A percentile compares a stretch with the other conserved stretches of the same genome.
These are phyloP conservation scores for Spizellomyces punctatus DNA, from an alignment of 192 early-diverging fungal genomes.

Conservation along the genomic window DNA sequence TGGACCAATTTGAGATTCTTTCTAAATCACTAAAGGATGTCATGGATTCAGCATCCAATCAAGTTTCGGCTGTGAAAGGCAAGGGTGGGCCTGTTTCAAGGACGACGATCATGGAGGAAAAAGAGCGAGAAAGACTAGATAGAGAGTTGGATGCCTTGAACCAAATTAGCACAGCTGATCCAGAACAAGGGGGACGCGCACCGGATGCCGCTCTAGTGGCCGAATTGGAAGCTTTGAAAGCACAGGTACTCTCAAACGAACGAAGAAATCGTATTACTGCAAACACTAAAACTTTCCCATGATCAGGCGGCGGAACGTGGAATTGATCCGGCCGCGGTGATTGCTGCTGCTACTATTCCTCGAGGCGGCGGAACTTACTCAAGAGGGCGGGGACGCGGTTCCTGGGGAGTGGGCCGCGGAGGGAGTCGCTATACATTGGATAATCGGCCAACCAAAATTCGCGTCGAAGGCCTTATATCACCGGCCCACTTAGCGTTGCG, in stretches of 20 bases:
- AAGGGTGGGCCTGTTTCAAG: not conserved
- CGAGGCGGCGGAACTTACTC: constrained; percentile 32
- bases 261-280: not conserved
- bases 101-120: constrained; percentile 36
- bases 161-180: not conserved
- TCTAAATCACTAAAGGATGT: constrained; percentile 23
- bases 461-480: constrained; percentile 57
- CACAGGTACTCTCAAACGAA: constrained; percentile 50
- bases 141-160: constrained; percentile 53
- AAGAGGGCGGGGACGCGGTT: constrained; percentile 41
- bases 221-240: constrained; percentile 63
- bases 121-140: constrained; percentile 54
- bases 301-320: constrained; percentile 44
- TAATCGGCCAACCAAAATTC: constrained; percentile 71
- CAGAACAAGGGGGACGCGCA: too few species aligned
- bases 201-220: constrained; percentile 39
- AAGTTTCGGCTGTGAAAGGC: constrained; percentile 6
- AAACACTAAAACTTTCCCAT: constrained; percentile 4
- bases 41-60: constrained; percentile 11
- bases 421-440: constrained; percentile 61
- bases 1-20: constrained; percentile 16
- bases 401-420: constrained; percentile 53
- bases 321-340: constrained; percentile 39
- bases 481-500: constrained; percentile 49
- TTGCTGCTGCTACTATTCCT: constrained; percentile 5